Evolutionary conservation across 2,329 filamentous ascomycete species (phyloP), one percentile per base, ranked within the genome.

Genomic region (Fusarium sublunatum): DNA sequence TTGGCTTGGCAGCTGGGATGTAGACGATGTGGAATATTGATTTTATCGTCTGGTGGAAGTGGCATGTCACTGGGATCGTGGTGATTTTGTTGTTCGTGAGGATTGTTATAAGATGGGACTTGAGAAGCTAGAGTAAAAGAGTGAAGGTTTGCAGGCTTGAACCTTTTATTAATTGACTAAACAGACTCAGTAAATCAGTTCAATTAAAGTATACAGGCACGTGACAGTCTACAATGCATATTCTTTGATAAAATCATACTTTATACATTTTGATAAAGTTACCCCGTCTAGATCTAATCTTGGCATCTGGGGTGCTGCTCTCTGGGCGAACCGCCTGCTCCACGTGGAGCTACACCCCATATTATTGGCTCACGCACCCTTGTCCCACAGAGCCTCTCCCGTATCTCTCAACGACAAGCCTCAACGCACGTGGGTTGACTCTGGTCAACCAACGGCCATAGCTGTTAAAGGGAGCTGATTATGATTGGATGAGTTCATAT

Each of bases 341-440:
- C 64, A 66, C 64, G 64, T 66, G 64, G 49, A 36, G 12, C 6
- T 8, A 4, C 13, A 4, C 2, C 2, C 29, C 11, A 32, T 54
- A 35, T 54, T 1, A 66, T 67, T 66, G 59, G 64, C 38, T 29
- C 28, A 3, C 6, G 3, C 0, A 7, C 31, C 26, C 52, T 25
- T 36, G 45, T 5, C 2, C 6, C 0, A 31, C 9, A 61, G 51
- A 66, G 48, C 63, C 45, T 60, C 62, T 41, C 32, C 11, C 19
- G n/a, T n/a, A 50, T 49, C 47, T 29, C 60, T 46, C 53, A 45
- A 67, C 59, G 41, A 61, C 64, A 49, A 57, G 41, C 24, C 11
- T 47, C 45, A 41, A 49, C 36, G 51, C 64, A 66, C 64, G 64
- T 66, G 64, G 63, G 63, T 8, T 9, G 12, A 19, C 29, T 47